Evolutionary conservation across 306 rosid species (phyloP).

Genomic region (Acacia confusa): DNA sequence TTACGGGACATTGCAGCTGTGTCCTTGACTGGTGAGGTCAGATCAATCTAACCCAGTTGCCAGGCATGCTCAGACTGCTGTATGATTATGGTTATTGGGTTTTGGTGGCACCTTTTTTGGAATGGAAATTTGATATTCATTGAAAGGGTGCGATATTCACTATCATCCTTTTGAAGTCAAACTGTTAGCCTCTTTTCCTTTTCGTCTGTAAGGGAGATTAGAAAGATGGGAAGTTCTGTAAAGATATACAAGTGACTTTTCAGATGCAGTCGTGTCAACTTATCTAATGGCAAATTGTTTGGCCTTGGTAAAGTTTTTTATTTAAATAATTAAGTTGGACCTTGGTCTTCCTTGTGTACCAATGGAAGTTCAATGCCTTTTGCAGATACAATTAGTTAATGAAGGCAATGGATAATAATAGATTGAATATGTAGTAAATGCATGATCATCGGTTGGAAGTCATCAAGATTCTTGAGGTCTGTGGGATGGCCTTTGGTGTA

Average conservation of each 20-base stretch:
- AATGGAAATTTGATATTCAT: constrained; percentile 23
- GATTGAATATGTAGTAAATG: constrained; percentile 21
- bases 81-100: constrained; percentile 32
- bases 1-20: constrained; percentile 47
- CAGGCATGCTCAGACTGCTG: constrained; percentile 39
- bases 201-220: constrained; percentile 30
- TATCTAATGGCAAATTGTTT: constrained; percentile 26
- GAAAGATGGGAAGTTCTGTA: constrained; percentile 24
- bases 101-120: constrained; percentile 34
- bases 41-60: constrained; percentile 45
- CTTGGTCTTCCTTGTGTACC: constrained; percentile 27
- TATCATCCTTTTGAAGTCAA: constrained; percentile 36
- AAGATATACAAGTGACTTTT: constrained; percentile 32
- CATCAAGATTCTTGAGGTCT: background rate
- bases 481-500: constrained; percentile 25
- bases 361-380: constrained; percentile 31
- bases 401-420: constrained; percentile 6
- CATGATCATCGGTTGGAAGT: constrained; percentile 31
- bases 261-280: constrained; percentile 29
- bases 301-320: constrained; percentile 29
- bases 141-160: constrained; percentile 17
- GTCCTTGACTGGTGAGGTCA: constrained; percentile 44
- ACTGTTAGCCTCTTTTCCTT: constrained; percentile 17
- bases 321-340: constrained; percentile 27
- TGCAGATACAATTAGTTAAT: constrained; percentile 23